Conservation (phyloP, 1,139 yeast species). For the Saccharomyces hybrid region DNA sequence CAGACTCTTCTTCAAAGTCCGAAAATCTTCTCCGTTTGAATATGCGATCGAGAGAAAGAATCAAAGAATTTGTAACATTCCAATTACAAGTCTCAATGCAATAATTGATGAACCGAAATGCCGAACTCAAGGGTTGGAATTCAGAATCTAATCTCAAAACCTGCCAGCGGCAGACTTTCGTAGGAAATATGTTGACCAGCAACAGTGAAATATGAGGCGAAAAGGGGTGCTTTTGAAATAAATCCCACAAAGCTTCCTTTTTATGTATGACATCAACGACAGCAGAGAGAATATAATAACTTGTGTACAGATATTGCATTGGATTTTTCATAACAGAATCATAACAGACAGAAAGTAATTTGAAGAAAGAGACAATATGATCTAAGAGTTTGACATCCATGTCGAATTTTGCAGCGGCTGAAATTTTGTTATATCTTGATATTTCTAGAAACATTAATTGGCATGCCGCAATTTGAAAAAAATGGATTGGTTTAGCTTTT, state of each 20-base stretch:
- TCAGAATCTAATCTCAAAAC: conserved; percentile 12
- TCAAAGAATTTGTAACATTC: conserved; percentile 14
- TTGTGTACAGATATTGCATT: conserved; percentile 10
- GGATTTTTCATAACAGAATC: conserved; percentile 6
- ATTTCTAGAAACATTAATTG: conserved; percentile 25
- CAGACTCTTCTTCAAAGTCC: conserved; percentile 23
- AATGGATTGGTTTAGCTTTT: conserved; percentile 29
- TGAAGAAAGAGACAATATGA: conserved; percentile 25
- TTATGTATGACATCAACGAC: conserved; percentile 11
- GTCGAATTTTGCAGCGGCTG: conserved; percentile 10
- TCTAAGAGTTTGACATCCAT: conserved; percentile 19
- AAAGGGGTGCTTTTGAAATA: conserved; percentile 11
- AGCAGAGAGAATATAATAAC: conserved; percentile 18
- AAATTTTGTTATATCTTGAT: conserved; percentile 16
- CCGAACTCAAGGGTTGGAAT: conserved; percentile 9
- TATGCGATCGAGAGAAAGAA: conserved; percentile 18
- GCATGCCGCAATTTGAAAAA: conserved; percentile 25
- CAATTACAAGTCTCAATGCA: conserved; percentile 15
- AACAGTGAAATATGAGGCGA: conserved; percentile 14
- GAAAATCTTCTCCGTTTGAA: conserved; percentile 24
- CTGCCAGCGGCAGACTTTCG: conserved; percentile 16
- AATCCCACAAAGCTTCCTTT: conserved; percentile 18
- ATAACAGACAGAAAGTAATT: conserved; percentile 18
- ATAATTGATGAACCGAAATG: conserved; percentile 17
- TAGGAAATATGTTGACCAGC: conserved; percentile 21